phyloP scores from a whole-genome alignment of 495 filamentous ascomycete genomes.

The Eremomyces bilateralis region DNA sequence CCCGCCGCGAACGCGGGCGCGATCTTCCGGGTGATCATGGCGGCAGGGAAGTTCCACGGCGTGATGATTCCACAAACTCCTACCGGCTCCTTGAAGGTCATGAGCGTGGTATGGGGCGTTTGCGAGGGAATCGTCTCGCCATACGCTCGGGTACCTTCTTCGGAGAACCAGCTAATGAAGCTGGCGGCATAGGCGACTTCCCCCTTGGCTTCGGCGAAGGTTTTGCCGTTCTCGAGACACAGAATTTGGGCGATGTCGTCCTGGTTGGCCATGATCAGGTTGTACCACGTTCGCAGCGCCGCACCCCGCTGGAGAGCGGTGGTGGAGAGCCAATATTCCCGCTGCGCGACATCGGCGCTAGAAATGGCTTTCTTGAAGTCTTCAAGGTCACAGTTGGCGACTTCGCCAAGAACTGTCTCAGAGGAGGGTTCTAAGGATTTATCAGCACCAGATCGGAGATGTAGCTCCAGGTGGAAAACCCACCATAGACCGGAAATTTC shows the following conservation, averaged over 20 bases:
- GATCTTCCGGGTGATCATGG: constrained; percentile 82
- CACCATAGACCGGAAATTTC: constrained; percentile 8
- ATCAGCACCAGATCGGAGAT: constrained; percentile 1
- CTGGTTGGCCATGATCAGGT: constrained; percentile 7
- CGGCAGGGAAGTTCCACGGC: constrained; percentile 79
- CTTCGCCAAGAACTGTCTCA: constrained; percentile 4
- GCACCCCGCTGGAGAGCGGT: constrained; percentile 6
- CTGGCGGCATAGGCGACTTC: constrained; percentile 11
- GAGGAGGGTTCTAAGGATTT: constrained; percentile 6
- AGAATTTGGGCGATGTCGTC: constrained; percentile 15
- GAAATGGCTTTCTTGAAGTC: constrained; percentile 15
- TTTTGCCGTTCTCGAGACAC: constrained; percentile 13
- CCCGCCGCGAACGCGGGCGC: constrained; percentile 65
- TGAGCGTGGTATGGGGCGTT: constrained; percentile 1
- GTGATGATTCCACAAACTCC: constrained; percentile 8
- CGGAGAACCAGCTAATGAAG: constrained; percentile 13
- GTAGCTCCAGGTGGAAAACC: background rate
- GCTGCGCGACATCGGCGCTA: constrained; percentile 8
- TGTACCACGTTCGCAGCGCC: constrained; percentile 8
- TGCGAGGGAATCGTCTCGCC: constrained; percentile 6
- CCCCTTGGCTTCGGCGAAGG: constrained; percentile 10
- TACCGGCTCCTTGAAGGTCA: constrained; percentile 12
- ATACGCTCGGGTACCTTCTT: constrained; percentile 8
- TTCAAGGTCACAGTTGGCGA: constrained; percentile 4
- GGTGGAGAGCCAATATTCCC: constrained; percentile 3